Conservation (phyloP, 1,284 basidiomycete genomes). For the Heterobasidion occidentale region DNA sequence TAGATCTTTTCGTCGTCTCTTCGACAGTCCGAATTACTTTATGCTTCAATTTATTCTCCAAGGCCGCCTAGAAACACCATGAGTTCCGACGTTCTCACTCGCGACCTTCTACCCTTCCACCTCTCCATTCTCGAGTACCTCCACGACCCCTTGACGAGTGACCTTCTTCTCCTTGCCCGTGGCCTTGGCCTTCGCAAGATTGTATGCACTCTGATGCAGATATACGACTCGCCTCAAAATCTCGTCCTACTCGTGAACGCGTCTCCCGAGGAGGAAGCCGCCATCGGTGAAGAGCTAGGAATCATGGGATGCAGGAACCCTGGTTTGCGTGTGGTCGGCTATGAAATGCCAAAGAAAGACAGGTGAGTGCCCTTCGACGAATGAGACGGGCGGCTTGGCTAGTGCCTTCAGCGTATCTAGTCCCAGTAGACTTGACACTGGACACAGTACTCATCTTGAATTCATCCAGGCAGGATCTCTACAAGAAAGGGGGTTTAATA, state of each 20-base stretch:
- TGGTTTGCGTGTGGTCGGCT: slow-evolving; percentile 77
- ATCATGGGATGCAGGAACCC: slow-evolving; percentile 88
- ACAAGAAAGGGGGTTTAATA: slow-evolving; percentile 83
- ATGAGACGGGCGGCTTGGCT: too few relatives aligned
- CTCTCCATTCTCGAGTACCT: slow-evolving; percentile 55
- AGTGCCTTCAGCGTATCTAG: too few relatives aligned
- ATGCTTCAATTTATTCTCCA: too few relatives aligned
- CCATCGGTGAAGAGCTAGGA: slow-evolving; percentile 88
- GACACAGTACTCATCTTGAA: not conserved
- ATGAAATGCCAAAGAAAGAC: slow-evolving; percentile 79
- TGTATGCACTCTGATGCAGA: slow-evolving; percentile 81
- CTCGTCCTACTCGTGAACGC: slow-evolving; percentile 89
- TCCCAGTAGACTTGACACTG: not conserved
- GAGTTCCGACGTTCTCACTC: not conserved
- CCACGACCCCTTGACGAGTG: slow-evolving; percentile 74
- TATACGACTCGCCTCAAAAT: slow-evolving; percentile 85
- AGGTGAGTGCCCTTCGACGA: slow-evolving; percentile 40
- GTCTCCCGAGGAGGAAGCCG: slow-evolving; percentile 79
- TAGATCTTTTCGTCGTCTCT: too few relatives aligned
- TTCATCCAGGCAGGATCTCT: slow-evolving; percentile 72
- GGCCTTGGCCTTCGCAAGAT: slow-evolving; percentile 81
- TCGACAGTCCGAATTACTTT: too few relatives aligned
- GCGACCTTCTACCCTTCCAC: slow-evolving; percentile 53
- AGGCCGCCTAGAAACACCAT: too few relatives aligned
- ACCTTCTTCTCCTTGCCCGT: slow-evolving; percentile 79